Percentiles rank a stretch among this genome's conserved stretches.
Conservation (phyloP, 1,284 basidiomycete genomes). For the Trichosporon sp. region DNA sequence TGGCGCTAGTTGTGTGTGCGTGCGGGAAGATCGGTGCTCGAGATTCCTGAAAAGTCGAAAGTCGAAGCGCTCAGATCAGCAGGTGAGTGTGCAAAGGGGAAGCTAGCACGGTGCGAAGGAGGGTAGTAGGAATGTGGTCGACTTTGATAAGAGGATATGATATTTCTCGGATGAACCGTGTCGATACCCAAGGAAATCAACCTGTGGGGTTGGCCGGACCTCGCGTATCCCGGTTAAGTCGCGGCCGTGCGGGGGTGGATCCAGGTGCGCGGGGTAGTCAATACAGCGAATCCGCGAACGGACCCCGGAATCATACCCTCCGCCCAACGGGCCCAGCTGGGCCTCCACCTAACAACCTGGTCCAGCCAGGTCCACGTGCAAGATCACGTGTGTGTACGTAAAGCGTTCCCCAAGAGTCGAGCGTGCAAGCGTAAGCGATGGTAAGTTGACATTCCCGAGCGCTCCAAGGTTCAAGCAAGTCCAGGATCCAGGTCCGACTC, state of each 20-base stretch:
- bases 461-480: background rate
- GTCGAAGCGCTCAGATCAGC: background rate
- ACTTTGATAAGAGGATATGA: background rate
- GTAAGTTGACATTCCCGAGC: too few relatives aligned
- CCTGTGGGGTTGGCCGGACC: slow-evolving; percentile 16
- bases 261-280: slow-evolving; percentile 1
- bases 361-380: background rate
- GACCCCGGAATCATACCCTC: background rate
- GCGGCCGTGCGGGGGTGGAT: background rate
- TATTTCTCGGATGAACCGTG: slow-evolving; percentile 10
- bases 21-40: background rate
- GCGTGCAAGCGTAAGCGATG: too few relatives aligned
- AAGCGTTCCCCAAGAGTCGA: background rate
- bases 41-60: background rate
- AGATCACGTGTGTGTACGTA: background rate
- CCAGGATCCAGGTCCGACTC: background rate
- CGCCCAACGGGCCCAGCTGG: background rate
- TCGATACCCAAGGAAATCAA: background rate
- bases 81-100: background rate
- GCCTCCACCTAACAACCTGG: background rate
- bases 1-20: background rate
- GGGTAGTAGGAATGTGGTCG: background rate
- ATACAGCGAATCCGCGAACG: background rate
- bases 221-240: slow-evolving; percentile 14
- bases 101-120: background rate